A percentile compares a stretch with the other conserved stretches of the same genome.
Evolutionary conservation across 2,329 filamentous ascomycete species (phyloP).

Genomic region (Chalaropsis ovoidea): DNA sequence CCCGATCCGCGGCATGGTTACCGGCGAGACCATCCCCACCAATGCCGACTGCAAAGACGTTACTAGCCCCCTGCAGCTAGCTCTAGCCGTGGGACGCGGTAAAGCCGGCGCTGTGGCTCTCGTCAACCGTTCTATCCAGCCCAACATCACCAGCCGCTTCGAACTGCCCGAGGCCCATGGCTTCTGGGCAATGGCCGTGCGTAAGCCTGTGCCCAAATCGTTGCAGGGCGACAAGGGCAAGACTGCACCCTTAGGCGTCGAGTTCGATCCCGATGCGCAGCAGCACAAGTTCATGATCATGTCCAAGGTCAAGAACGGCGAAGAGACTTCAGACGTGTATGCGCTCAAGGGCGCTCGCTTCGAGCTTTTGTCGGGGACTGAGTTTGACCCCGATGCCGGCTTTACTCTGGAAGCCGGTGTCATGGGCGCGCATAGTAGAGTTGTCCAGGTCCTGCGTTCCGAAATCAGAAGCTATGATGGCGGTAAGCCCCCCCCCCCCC

Average conservation of each 20-base stretch:
- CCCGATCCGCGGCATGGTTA: conserved; percentile 63
- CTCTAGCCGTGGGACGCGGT: conserved; percentile 53
- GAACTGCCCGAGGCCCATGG: conserved; percentile 63
- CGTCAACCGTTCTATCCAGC: conserved; percentile 67
- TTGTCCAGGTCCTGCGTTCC: conserved; percentile 77
- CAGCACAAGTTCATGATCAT: conserved; percentile 77
- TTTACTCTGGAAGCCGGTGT: conserved; percentile 77
- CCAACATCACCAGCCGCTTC: conserved; percentile 58
- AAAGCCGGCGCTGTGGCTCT: conserved; percentile 60
- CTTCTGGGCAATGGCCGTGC: conserved; percentile 70
- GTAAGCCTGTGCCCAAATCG: conserved; percentile 54
- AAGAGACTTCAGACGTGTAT: conserved; percentile 70
- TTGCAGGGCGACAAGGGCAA: conserved; percentile 39
- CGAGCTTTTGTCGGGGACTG: conserved; percentile 66
- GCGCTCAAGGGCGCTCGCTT: conserved; percentile 62
- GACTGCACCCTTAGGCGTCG: conserved; percentile 41
- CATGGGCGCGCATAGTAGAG: conserved; percentile 66
- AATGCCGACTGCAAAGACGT: conserved; percentile 36
- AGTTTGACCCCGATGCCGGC: conserved; percentile 85
- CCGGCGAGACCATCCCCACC: conserved; percentile 50
- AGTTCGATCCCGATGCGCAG: conserved; percentile 46
- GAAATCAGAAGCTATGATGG: conserved; percentile 87
- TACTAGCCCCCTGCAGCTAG: conserved; percentile 41
- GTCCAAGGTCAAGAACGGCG: conserved; percentile 60
- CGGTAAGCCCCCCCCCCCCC: conserved; percentile 46